Base-by-base conservation (phyloP, 163 green algal species). In the Chlorella variabilis region DNA sequence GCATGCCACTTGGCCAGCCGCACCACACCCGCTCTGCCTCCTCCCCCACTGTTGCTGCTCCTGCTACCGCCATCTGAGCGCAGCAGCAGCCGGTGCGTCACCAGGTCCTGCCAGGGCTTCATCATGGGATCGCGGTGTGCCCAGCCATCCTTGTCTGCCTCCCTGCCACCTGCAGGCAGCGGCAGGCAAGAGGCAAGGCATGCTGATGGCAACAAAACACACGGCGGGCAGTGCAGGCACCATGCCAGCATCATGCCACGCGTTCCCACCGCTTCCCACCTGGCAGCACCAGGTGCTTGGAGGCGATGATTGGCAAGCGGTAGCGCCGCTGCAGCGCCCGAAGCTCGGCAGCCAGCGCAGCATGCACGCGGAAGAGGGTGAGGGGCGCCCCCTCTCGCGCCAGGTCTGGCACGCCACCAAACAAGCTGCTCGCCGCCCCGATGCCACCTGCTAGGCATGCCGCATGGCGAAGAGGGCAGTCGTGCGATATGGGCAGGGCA, bases 41-140 rank as follows among this genome's bases (percentile, higher is more conserved):
- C 45, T 18, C 42, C 31, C 7, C 61, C 38, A 4, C 2, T 15
- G 73, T 42, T 8, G 63, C 62, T 17, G 45, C 65, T 3, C 1
- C 45, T 18, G 42, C 31, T 8, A 31, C 21, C 25, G 31, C 9
- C 21, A 13, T 75, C 59, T 6, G 45, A n/a, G 5, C 59, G 39
- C 15, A 83, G 77, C 36, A 83, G 17, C 21, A 83, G 49, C 1
- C 77, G 77, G n/a, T 83, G 77, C 21, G 65, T 77, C 11, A 83
- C 77, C 25, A 83, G 18, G 18, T 83, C 77, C 59, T 82, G 80
- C 84, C 84, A 88, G 4, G 79, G 65, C 65, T 81, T 85, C 48
- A 88, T 70, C 38, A 88, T 71, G 23, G n/a, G 75, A 48, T 88
- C 84, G 6, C 79, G 51, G 25, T 83, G 66, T 5, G 29, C 48